Base-by-base conservation (phyloP, 371 early-diverging fungal genomes). In the Sporodiniella umbellata region DNA sequence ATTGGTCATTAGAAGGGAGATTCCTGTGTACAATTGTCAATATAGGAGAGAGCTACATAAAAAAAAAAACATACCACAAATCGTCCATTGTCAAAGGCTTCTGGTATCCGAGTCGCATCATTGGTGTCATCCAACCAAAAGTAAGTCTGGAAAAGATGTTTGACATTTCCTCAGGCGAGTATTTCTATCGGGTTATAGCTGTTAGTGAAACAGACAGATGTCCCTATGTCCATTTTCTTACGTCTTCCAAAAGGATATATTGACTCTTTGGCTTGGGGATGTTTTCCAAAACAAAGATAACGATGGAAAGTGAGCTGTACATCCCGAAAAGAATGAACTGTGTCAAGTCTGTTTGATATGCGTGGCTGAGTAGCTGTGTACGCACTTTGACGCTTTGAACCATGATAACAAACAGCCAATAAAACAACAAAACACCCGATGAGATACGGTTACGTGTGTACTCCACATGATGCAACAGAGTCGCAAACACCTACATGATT, bases 71-170 rank as follows among this genome's bases (percentile, higher is more conserved):
- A n/a, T 67, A 69, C 91, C 92, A 93, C 51, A 95, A 62, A 66
- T 95, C 96, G 24, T 86, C 86, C 72, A 82, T 79, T 0, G 67
- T 74, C 50, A 95, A 68, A n/a, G 83, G 87, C 53, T 88, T 87
- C 28, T 66, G 54, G 54, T 82, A 83, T 2, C 96, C 98, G 18
- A 84, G 67, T 45, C 86, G 85, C 80, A 98, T 89, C 59, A 96
- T 56, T 4, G 84, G 83, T 26, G 88, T 86, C 86, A 98, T 90
- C 98, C 98, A 98, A 30, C 81, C 72, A 65, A 96, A 98, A 0
- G 88, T 82, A 6, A 94, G 62, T 28, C 80, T 70, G 10, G 92
- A 88, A 57, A 94, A 94, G 30, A 98, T 83, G 57, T 91, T 89
- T 31, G 95, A 87, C 10, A 75, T 79, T 18, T 82, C 85, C 56